phyloP scores from a whole-genome alignment of 805 yeast genomes.

The Pichia manshurica region DNA sequence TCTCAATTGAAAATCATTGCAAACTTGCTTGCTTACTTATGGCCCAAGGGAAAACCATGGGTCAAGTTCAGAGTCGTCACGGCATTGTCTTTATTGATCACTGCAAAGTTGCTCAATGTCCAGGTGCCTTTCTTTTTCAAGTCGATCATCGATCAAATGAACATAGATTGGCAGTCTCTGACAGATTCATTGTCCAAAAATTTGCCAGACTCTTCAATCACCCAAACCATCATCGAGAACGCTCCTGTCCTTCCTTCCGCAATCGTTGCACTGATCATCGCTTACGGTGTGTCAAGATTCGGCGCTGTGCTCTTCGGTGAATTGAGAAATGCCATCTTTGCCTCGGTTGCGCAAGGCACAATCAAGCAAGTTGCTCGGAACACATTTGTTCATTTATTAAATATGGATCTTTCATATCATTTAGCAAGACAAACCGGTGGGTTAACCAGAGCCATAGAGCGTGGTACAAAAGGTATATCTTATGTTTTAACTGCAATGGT shows the following conservation, averaged over 20 bases:
- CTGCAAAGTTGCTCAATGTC: slow-evolving; percentile 81
- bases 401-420: slow-evolving; percentile 85
- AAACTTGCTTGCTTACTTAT: slow-evolving; percentile 62
- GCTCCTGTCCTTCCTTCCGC: slow-evolving; percentile 43
- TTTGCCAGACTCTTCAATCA: slow-evolving; percentile 10
- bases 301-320: slow-evolving; percentile 95
- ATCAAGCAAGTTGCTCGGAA: slow-evolving; percentile 83
- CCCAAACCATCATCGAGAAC: slow-evolving; percentile 10
- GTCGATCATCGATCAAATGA: slow-evolving; percentile 85
- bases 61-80: slow-evolving; percentile 68
- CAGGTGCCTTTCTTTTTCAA: slow-evolving; percentile 96
- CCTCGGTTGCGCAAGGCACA: slow-evolving; percentile 91
- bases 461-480: slow-evolving; percentile 96
- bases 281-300: slow-evolving; percentile 90
- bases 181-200: slow-evolving; percentile 37
- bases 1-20: slow-evolving; percentile 53
- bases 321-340: slow-evolving; percentile 89
- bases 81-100: slow-evolving; percentile 68
- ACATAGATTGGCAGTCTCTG: slow-evolving; percentile 71
- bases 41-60: slow-evolving; percentile 71
- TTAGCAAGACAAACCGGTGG: slow-evolving; percentile 93
- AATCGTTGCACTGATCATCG: slow-evolving; percentile 64
- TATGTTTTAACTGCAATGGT: slow-evolving; percentile 93
- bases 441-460: slow-evolving; percentile 88
- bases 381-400: slow-evolving; percentile 78